Evolutionary conservation across 306 rosid genomes (phyloP).

Genomic region (Clitoria ternatea): DNA sequence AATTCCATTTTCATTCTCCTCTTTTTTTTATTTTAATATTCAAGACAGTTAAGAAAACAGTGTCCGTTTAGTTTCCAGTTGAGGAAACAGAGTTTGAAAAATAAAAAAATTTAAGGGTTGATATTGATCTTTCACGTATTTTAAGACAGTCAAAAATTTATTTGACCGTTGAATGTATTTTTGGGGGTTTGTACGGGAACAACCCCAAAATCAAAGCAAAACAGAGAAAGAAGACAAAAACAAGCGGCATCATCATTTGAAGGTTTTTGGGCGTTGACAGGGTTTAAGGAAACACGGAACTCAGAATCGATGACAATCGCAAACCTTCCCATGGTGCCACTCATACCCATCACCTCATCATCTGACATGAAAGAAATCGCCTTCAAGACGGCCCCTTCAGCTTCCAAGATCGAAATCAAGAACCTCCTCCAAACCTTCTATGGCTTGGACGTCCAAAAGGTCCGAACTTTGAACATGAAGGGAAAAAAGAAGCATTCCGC

Average conservation of each 20-base stretch:
- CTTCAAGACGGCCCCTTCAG: conserved; percentile 76
- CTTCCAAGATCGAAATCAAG: conserved; percentile 82
- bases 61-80: no score
- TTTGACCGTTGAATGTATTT: no score
- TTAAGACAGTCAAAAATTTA: no score
- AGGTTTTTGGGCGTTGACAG: not conserved
- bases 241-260: not conserved
- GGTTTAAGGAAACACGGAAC: conserved; percentile 12
- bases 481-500: conserved; percentile 74
- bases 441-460: conserved; percentile 70
- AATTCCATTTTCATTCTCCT: no score
- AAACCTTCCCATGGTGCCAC: conserved; percentile 59
- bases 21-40: no score
- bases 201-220: not conserved
- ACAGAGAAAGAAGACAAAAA: not conserved
- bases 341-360: conserved; percentile 46
- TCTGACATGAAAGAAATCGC: conserved; percentile 58
- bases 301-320: conserved; percentile 47
- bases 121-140: no score
- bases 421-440: conserved; percentile 57
- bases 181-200: no score
- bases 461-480: conserved; percentile 77
- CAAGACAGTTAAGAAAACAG: no score
- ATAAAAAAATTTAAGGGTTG: no score
- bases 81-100: no score